Evolutionary conservation across 352 stramenopile species (phyloP), one percentile per base, ranked within the genome.

Genomic region (Thalassiosira mediterranea): DNA sequence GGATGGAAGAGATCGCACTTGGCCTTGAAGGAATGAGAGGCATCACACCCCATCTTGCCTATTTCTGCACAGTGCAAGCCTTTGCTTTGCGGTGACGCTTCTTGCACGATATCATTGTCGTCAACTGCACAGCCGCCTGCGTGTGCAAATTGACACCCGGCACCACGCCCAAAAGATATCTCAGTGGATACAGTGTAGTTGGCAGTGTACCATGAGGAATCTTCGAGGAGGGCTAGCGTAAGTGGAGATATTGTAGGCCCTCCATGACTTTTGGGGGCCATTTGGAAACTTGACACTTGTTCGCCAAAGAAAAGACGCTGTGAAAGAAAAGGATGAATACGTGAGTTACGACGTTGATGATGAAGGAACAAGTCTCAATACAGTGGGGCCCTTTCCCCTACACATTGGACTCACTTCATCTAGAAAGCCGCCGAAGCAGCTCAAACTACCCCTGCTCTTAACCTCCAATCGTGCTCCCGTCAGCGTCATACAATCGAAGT

Each of bases 401-500:
- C 3, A 23, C 25, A 7, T 21, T 15, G 47, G 11, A 56, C 47
- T 78, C 52, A 72, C 70, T 58, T 71, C 60, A 34, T 79, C 70
- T 57, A 79, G 61, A 42, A 72, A 79, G 1, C 60, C 54, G 46
- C 70, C 70, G 64, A 69, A 72, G 26, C 70, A 79, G 19, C 70
- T 42, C 42, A 57, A 58, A 28, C 44, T 46, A 7, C 63, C 52
- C 31, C 37, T 72, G n/a, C n/a, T n/a, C 5, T 57, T 65, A 13
- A 31, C 7, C 49, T 80, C 72, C 38, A 85, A 69, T 21, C 61
- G 63, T 54, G 63, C 75, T 8, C 80, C 80, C 10, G 32, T 58
- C 7, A 85, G n/a, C 29, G 60, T 58, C 38, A 72, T 79, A 52
- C 80, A 88, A 59, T 82, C 64, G 52, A 88, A 85, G 40, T 85